Evolutionary conservation across 2,329 filamentous ascomycete species (phyloP).

Genomic region (Cyphellophora attinorum): DNA sequence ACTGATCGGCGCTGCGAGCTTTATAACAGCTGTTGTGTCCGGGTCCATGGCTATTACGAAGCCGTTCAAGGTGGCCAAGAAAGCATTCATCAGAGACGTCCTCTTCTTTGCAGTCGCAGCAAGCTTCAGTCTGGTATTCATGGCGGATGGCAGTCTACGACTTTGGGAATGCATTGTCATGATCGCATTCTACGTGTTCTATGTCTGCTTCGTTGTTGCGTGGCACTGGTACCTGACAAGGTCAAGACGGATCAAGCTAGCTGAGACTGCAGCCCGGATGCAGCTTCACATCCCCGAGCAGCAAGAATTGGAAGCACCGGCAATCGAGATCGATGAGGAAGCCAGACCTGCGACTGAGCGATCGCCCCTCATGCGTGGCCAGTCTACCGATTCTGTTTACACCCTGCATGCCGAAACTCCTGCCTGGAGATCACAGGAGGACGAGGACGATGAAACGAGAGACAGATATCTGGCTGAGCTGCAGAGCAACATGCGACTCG

Average conservation of each 20-base stretch:
- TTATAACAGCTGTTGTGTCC: slow-evolving; percentile 92
- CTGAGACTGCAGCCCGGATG: slow-evolving; percentile 62
- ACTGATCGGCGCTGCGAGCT: slow-evolving; percentile 85
- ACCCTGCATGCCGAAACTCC: slow-evolving; percentile 41
- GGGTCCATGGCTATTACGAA: slow-evolving; percentile 96
- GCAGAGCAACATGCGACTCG: slow-evolving; percentile 84
- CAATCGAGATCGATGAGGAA: slow-evolving; percentile 48
- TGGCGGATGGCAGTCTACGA: slow-evolving; percentile 73
- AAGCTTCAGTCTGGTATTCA: slow-evolving; percentile 74
- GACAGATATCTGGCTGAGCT: slow-evolving; percentile 67
- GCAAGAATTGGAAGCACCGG: slow-evolving; percentile 49
- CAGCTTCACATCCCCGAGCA: slow-evolving; percentile 57
- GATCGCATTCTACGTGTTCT: slow-evolving; percentile 85
- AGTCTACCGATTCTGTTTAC: slow-evolving; percentile 55
- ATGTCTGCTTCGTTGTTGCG: slow-evolving; percentile 74
- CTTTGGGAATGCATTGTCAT: slow-evolving; percentile 85
- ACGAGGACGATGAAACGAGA: slow-evolving; percentile 46
- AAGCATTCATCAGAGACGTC: slow-evolving; percentile 85
- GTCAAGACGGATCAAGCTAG: slow-evolving; percentile 50
- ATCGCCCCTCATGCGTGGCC: slow-evolving; percentile 34
- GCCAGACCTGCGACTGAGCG: slow-evolving; percentile 35
- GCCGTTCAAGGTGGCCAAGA: slow-evolving; percentile 82
- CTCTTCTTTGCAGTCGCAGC: slow-evolving; percentile 85
- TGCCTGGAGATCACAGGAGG: slow-evolving; percentile 42
- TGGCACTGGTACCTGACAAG: slow-evolving; percentile 83